Conservation (phyloP, 2,329 filamentous ascomycete species). For the Alternaria rosae region DNA sequence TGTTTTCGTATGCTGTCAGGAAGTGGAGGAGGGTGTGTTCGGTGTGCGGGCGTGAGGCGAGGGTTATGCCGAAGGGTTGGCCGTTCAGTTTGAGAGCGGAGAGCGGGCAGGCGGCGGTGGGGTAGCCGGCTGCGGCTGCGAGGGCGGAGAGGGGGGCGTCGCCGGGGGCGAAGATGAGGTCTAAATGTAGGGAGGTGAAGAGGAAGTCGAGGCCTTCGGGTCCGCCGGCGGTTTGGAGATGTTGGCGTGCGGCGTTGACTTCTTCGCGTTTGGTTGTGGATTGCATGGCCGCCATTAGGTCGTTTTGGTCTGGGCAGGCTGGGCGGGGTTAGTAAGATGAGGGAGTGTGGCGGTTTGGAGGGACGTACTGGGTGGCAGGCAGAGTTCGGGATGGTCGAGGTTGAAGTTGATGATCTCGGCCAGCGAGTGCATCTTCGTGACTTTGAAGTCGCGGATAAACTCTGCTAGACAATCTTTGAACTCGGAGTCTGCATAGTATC, state of each 20-base stretch:
- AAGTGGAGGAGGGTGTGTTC: conserved; percentile 47
- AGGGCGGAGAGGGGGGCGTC: conserved; percentile 47
- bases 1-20: conserved; percentile 47
- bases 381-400: conserved; percentile 46
- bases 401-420: conserved; percentile 51
- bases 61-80: conserved; percentile 46
- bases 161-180: conserved; percentile 45
- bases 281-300: conserved; percentile 45
- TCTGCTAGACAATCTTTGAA: conserved; percentile 45
- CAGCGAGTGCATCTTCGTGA: conserved; percentile 47
- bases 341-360: not conserved
- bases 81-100: conserved; percentile 46
- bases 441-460: conserved; percentile 46
- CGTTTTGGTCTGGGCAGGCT: conserved; percentile 46
- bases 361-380: conserved; percentile 39
- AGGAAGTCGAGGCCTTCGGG: conserved; percentile 44
- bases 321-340: conserved; percentile 2
- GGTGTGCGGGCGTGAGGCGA: conserved; percentile 42
- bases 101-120: conserved; percentile 45
- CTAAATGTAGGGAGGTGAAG: conserved; percentile 38
- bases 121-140: conserved; percentile 47
- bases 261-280: conserved; percentile 32
- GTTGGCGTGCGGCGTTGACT: conserved; percentile 34
- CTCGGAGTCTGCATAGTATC: conserved; percentile 37
- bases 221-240: conserved; percentile 40